Evolutionary conservation across 1,139 yeast species (phyloP).

Genomic region (Blastobotrys persicus): DNA sequence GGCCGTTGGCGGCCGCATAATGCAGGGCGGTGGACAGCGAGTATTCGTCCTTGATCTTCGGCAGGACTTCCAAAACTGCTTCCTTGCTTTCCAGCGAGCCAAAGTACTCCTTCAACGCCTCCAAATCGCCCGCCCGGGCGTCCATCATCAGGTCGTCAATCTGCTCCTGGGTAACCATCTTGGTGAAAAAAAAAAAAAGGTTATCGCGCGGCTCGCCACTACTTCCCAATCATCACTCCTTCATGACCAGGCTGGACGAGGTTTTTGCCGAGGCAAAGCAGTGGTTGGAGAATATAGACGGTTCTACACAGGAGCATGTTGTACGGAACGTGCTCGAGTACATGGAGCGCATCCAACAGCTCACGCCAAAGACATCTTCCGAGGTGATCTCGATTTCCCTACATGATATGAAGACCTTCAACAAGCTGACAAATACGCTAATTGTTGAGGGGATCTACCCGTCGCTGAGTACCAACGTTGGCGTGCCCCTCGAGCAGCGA

Average conservation of each 20-base stretch:
- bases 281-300: conserved; percentile 11
- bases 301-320: conserved; percentile 14
- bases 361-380: conserved; percentile 11
- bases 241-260: neutral
- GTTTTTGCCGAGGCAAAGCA: neutral
- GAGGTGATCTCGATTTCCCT: conserved; percentile 67
- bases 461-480: conserved; percentile 53
- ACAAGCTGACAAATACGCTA: conserved; percentile 59
- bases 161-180: conserved; percentile 53
- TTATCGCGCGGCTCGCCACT: neutral
- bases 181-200: neutral
- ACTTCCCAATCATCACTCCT: neutral
- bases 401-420: conserved; percentile 76
- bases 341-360: conserved; percentile 12
- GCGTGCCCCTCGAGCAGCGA: conserved; percentile 65
- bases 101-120: conserved; percentile 65
- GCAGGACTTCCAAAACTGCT: conserved; percentile 20
- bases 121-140: conserved; percentile 85
- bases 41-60: conserved; percentile 57
- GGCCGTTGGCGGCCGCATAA: conserved; percentile 97
- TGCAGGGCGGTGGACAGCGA: conserved; percentile 78
- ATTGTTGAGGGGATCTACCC: conserved; percentile 73
- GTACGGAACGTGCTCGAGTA: conserved; percentile 5
- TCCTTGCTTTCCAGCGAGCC: conserved; percentile 27
- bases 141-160: conserved; percentile 78